These are phyloP conservation scores for Massospora cicadina DNA, from an alignment of 371 early-diverging fungal genomes.

Conservation along the genomic window DNA sequence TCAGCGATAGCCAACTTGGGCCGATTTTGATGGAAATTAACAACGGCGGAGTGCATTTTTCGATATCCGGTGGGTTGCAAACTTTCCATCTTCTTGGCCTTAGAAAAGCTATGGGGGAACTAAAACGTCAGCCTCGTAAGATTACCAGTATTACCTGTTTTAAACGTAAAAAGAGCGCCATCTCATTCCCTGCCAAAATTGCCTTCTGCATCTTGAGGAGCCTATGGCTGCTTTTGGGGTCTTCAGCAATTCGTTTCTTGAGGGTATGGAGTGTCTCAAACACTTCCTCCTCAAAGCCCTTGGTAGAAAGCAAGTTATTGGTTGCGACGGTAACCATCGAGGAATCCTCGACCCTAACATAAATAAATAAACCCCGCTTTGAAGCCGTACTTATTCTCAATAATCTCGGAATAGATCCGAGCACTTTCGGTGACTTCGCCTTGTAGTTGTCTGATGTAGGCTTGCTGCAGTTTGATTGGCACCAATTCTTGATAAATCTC, in stretches of 20 bases:
- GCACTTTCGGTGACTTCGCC: neutral
- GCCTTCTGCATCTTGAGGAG: neutral
- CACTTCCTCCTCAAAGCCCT: neutral
- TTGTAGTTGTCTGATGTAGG: neutral
- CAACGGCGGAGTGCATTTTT: neutral
- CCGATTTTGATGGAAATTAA: neutral
- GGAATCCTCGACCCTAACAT: neutral
- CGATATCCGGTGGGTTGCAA: neutral
- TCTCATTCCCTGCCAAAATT: neutral
- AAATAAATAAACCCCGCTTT: neutral
- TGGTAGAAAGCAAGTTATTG: slow-evolving; percentile 1
- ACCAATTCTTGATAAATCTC: slow-evolving; percentile 8
- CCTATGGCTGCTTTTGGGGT: neutral
- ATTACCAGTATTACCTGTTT: neutral
- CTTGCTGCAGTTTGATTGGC: slow-evolving; percentile 8
- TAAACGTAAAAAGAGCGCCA: neutral
- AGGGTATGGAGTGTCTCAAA: neutral
- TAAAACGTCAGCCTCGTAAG: neutral
- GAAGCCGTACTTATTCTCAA: neutral
- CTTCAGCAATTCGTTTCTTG: neutral
- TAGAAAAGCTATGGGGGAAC: neutral
- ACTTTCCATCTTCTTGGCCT: neutral
- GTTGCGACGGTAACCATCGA: neutral
- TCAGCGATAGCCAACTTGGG: neutral
- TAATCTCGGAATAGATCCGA: neutral